Conservation (phyloP, 495 filamentous ascomycete species). For the Penicillium verhagenii region DNA sequence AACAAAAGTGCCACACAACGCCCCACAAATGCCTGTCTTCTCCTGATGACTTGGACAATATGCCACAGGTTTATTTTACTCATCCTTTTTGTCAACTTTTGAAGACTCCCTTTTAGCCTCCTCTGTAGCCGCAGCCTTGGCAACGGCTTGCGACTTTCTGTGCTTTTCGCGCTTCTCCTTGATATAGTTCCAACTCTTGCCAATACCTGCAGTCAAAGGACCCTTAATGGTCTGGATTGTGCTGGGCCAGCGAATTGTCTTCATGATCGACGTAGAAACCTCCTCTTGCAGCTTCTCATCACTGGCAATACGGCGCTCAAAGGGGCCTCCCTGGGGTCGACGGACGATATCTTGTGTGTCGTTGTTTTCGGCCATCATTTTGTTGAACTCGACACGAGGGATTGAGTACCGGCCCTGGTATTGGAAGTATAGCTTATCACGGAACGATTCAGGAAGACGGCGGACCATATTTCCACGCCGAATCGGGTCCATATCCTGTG, state of each 20-base stretch:
- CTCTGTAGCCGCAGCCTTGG: slow-evolving; percentile 8
- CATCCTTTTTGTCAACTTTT: slow-evolving; percentile 20
- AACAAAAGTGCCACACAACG: slow-evolving; percentile 24
- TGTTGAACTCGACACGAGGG: slow-evolving; percentile 75
- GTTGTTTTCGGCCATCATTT: slow-evolving; percentile 72
- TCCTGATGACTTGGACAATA: background rate
- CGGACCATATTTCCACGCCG: slow-evolving; percentile 95
- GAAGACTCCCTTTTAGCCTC: no score
- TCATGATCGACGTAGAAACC: slow-evolving; percentile 71
- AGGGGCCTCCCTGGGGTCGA: slow-evolving; percentile 73
- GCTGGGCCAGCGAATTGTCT: slow-evolving; percentile 88
- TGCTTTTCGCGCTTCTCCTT: slow-evolving; percentile 79
- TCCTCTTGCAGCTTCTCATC: slow-evolving; percentile 63
- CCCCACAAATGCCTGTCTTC: slow-evolving; percentile 18
- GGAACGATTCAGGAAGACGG: slow-evolving; percentile 82
- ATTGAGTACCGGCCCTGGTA: slow-evolving; percentile 90
- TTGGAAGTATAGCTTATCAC: slow-evolving; percentile 85
- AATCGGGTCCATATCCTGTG: slow-evolving; percentile 87
- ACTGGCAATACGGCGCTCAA: slow-evolving; percentile 81
- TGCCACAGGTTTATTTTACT: slow-evolving; percentile 4
- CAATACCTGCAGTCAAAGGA: slow-evolving; percentile 68
- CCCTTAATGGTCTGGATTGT: slow-evolving; percentile 83
- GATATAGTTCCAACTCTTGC: slow-evolving; percentile 70
- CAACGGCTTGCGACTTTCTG: slow-evolving; percentile 27
- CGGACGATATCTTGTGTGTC: slow-evolving; percentile 64